A percentile compares a stretch with the other conserved stretches of the same genome.
Conservation (phyloP, 2,329 filamentous ascomycete species). For the Biscogniauxia mediterranea region DNA sequence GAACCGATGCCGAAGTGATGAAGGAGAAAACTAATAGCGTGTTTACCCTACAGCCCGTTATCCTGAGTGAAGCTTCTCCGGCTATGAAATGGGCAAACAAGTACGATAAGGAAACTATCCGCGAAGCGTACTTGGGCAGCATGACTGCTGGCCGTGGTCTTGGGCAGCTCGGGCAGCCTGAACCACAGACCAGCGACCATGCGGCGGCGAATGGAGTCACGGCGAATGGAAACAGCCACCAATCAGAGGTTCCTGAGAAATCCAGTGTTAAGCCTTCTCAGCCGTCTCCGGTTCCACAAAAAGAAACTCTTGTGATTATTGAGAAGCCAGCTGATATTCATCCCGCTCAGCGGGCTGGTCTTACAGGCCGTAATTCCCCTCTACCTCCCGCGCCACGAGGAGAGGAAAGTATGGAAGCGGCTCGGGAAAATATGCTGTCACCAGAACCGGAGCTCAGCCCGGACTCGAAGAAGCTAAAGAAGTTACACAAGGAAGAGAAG, state of each 20-base stretch:
- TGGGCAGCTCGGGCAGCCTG: slow-evolving; percentile 45
- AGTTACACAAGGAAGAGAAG: slow-evolving; percentile 54
- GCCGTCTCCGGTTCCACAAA: slow-evolving; percentile 26
- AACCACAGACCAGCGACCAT: slow-evolving; percentile 42
- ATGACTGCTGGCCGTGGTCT: slow-evolving; percentile 67
- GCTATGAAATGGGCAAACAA: slow-evolving; percentile 97
- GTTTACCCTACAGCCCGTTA: slow-evolving; percentile 79
- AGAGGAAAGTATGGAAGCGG: slow-evolving; percentile 34
- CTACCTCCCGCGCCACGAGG: slow-evolving; percentile 41
- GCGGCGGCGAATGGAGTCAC: slow-evolving; percentile 23
- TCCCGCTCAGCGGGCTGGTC: slow-evolving; percentile 34
- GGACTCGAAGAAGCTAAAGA: slow-evolving; percentile 49
- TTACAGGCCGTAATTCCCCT: slow-evolving; percentile 37
- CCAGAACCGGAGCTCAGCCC: slow-evolving; percentile 43
- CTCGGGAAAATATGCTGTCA: slow-evolving; percentile 38
- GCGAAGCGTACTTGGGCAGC: slow-evolving; percentile 81
- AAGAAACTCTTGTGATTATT: slow-evolving; percentile 25
- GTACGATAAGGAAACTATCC: slow-evolving; percentile 86
- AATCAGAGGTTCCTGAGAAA: slow-evolving; percentile 44
- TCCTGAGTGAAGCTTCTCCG: slow-evolving; percentile 83
- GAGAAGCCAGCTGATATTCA: slow-evolving; percentile 40
- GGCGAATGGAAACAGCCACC: slow-evolving; percentile 31
- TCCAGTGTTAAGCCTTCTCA: slow-evolving; percentile 32
- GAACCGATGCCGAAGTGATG: slow-evolving; percentile 55
- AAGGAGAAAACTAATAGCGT: slow-evolving; percentile 83